Conservation (phyloP, 345 rosid genomes). For the Syzygium aqueum region DNA sequence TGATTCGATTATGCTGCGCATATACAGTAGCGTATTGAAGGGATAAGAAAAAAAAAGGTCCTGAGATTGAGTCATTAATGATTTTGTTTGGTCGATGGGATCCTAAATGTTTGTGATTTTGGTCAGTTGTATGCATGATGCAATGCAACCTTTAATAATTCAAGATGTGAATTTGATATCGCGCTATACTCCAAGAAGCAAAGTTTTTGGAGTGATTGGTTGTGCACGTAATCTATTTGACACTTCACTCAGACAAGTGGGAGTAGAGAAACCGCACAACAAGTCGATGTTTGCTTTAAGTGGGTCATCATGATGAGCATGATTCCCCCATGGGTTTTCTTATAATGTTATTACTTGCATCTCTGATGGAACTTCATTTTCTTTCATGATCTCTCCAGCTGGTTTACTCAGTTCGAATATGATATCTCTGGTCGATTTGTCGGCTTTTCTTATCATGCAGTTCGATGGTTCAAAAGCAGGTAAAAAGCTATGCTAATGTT, state of each 20-base stretch:
- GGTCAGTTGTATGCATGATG: not conserved
- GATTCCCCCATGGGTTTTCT: not conserved
- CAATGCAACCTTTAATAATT: not conserved
- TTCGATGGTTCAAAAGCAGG: conserved; percentile 27
- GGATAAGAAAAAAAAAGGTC: not conserved
- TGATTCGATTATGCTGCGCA: not conserved
- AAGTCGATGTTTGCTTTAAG: not conserved
- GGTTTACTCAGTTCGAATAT: conserved; percentile 35
- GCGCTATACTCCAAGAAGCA: not conserved
- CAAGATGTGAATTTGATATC: not conserved
- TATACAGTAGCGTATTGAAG: not conserved
- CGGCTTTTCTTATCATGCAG: conserved; percentile 35
- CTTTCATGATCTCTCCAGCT: conserved; percentile 18
- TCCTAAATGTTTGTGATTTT: not conserved
- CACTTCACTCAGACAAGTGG: not conserved
- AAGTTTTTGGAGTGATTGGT: not conserved
- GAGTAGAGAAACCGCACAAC: not conserved
- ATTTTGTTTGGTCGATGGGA: not conserved
- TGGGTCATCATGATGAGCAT: not conserved
- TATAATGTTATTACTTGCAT: not conserved
- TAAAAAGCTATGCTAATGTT: not conserved
- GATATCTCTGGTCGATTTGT: conserved; percentile 38
- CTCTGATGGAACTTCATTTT: not conserved
- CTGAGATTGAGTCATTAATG: not conserved
- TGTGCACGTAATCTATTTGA: not conserved